Percentiles rank a stretch among this genome's conserved stretches.
Evolutionary conservation across 108 stramenopile species (phyloP).

Genomic region (Hondaea fermentalgiana): DNA sequence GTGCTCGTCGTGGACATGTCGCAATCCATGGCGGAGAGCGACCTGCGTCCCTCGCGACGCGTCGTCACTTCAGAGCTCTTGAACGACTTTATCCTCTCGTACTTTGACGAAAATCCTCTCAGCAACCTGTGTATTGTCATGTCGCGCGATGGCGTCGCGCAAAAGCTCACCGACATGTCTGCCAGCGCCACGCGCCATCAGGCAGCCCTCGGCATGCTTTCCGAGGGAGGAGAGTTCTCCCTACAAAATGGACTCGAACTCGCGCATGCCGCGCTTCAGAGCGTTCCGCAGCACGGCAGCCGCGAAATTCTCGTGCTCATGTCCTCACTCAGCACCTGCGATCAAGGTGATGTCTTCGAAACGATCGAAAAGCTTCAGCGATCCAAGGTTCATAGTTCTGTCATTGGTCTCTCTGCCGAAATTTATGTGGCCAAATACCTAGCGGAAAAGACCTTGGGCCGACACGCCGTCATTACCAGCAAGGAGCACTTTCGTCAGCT

Average conservation of each 20-base stretch:
- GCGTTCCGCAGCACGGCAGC: slow-evolving; percentile 22
- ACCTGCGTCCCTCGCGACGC: neutral
- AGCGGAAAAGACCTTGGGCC: slow-evolving; percentile 14
- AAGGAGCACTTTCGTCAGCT: slow-evolving; percentile 14
- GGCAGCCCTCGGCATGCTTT: neutral
- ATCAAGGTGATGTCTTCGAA: slow-evolving; percentile 26
- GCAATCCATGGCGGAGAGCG: slow-evolving; percentile 5
- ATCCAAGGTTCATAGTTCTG: slow-evolving; percentile 1
- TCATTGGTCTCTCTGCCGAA: slow-evolving; percentile 23
- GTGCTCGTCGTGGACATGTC: neutral
- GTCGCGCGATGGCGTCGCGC: slow-evolving; percentile 4
- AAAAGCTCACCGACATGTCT: slow-evolving; percentile 28
- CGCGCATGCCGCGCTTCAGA: slow-evolving; percentile 1
- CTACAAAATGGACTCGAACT: slow-evolving; percentile 15
- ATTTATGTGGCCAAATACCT: slow-evolving; percentile 22
- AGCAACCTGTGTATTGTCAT: neutral
- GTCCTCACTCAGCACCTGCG: slow-evolving; percentile 21
- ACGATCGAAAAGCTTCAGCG: neutral
- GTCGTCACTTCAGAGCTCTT: neutral
- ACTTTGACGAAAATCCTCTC: slow-evolving; percentile 28
- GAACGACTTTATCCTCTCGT: slow-evolving; percentile 12
- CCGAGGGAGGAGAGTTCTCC: neutral
- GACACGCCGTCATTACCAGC: neutral
- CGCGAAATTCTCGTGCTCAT: slow-evolving; percentile 21
- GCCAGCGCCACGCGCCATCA: neutral